Base-by-base conservation (phyloP, 139 green algal species). In the Raphidocelis subcapitata region DNA sequence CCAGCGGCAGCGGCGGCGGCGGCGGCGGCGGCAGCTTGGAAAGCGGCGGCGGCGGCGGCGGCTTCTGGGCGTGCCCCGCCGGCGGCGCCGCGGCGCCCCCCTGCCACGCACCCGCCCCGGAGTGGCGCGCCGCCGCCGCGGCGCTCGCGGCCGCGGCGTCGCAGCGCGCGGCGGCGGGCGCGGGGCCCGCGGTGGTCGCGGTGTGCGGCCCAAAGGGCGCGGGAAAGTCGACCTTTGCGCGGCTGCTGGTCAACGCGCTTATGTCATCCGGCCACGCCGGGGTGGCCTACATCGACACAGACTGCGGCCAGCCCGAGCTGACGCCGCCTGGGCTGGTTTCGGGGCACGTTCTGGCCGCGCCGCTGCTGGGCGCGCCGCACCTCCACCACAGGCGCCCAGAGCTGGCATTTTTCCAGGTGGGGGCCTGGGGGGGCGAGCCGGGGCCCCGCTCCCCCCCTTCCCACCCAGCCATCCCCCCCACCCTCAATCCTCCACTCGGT, bases 261-360 rank as follows among this genome's bases (percentile, higher is more conserved):
- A 70, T 89, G 56, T 91, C n/a, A n/a, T n/a, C 88, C 64, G 55
- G 69, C 82, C 88, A 33, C 55, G 5, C 10, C 12, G 5, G 52
- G 35, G 90, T 97, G 20, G 86, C 77, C 0, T 95, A 86, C 60
- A 57, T 97, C 24, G 94, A 97, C 72, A 88, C 82, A 18, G 94
- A 98, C 68, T 85, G 85, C 57, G 94, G 94, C 0, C 94, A 98
- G 76, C 86, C 94, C 18, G 92, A 98, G 79, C 82, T 97, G 74
- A 96, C 87, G 0, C 79, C 88, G 2, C 87, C 91, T 57, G 91
- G 91, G 1, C 37, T 94, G 8, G 65, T 97, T 28, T 95, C 93
- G 0, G 65, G 94, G 10, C 84, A 67, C 21, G 23, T 88, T 3
- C 24, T 98, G 52, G 26, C 33, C 0, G 18, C 49, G 5, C 87